phyloP scores from a whole-genome alignment of 352 stramenopile genomes.

The Globisporangium alternatum region DNA sequence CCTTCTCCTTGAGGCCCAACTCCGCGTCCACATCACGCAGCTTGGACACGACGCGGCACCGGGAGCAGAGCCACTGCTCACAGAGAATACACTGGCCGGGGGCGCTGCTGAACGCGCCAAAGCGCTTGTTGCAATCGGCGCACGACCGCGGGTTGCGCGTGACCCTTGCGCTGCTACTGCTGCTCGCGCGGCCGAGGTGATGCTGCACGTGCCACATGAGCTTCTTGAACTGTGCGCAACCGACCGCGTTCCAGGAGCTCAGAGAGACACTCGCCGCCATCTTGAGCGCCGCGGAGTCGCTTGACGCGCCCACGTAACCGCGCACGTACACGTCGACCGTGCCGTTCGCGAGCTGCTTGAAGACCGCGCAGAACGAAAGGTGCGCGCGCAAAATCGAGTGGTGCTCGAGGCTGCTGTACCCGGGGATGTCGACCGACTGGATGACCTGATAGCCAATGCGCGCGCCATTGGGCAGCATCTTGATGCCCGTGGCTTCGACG shows the following conservation, averaged over 20 bases:
- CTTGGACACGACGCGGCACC: slow-evolving; percentile 36
- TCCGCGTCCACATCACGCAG: slow-evolving; percentile 24
- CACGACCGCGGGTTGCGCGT: slow-evolving; percentile 5
- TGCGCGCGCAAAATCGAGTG: slow-evolving; percentile 8
- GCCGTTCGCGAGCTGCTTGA: slow-evolving; percentile 10
- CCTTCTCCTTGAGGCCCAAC: slow-evolving; percentile 25
- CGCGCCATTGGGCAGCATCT: slow-evolving; percentile 21
- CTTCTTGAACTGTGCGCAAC: slow-evolving; percentile 45
- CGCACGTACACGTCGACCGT: slow-evolving; percentile 19
- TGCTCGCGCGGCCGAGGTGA: not conserved
- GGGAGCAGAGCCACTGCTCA: slow-evolving; percentile 34
- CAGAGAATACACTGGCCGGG: slow-evolving; percentile 29
- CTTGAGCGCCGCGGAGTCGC: slow-evolving; percentile 36
- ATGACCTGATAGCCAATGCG: slow-evolving; percentile 34
- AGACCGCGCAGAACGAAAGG: slow-evolving; percentile 10
- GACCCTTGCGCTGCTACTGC: not conserved
- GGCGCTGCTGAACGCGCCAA: slow-evolving; percentile 30
- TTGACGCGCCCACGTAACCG: slow-evolving; percentile 10
- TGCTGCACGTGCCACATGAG: slow-evolving; percentile 31
- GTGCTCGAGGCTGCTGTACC: not conserved
- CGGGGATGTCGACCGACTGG: slow-evolving; percentile 27
- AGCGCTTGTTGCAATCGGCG: slow-evolving; percentile 22
- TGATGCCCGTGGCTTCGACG: slow-evolving; percentile 34
- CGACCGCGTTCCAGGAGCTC: slow-evolving; percentile 45
- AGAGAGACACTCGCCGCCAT: slow-evolving; percentile 38